A percentile compares a stretch with the other conserved stretches of the same genome.
Evolutionary conservation across 2,329 filamentous ascomycete species (phyloP).

Genomic region (Colletotrichum navitas): DNA sequence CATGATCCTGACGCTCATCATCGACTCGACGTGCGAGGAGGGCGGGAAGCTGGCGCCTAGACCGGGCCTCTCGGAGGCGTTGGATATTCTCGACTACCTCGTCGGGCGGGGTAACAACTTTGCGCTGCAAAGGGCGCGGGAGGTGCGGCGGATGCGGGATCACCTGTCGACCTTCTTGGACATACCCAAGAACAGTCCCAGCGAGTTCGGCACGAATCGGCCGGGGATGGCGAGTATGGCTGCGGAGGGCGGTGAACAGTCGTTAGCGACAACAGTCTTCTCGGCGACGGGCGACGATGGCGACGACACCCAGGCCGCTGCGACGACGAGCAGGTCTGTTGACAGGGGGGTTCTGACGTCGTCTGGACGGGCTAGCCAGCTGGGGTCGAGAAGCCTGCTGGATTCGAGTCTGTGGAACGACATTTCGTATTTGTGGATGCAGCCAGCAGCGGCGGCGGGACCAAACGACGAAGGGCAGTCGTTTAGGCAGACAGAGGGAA

Average conservation of each 20-base stretch:
- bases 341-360: constrained; percentile 1
- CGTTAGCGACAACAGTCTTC: background rate
- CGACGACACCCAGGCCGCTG: background rate
- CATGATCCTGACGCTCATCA: constrained; percentile 36
- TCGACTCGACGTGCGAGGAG: constrained; percentile 47
- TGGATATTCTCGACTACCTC: constrained; percentile 49
- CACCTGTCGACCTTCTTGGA: constrained; percentile 28
- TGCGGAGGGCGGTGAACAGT: background rate
- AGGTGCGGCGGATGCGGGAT: constrained; percentile 31
- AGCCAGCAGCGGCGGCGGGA: background rate
- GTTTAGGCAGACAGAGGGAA: constrained; percentile 5
- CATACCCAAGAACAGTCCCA: constrained; percentile 33
- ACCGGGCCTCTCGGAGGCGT: constrained; percentile 46
- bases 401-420: constrained; percentile 39
- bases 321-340: background rate
- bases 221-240: background rate
- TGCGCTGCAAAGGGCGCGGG: constrained; percentile 38
- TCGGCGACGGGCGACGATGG: background rate
- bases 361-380: constrained; percentile 11
- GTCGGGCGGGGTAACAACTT: constrained; percentile 47
- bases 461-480: background rate
- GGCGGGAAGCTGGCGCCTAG: constrained; percentile 45
- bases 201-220: background rate
- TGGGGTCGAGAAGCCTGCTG: constrained; percentile 29
- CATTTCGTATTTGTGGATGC: constrained; percentile 36